Evolutionary conservation across 2,329 filamentous ascomycete genomes (phyloP).

Genomic region (Paecilomyces fulvus): DNA sequence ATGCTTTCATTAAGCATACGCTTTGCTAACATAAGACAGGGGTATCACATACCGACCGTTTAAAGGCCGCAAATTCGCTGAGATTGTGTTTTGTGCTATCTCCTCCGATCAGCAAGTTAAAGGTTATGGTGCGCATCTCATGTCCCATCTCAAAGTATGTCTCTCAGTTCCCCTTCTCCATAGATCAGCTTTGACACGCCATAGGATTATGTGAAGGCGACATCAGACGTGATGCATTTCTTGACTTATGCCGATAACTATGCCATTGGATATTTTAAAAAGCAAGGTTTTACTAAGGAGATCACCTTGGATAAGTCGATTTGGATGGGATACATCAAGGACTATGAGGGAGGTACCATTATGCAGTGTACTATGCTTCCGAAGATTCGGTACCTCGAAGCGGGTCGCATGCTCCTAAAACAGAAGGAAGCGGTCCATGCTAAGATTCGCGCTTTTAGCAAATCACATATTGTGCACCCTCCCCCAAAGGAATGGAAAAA

Average conservation of each 20-base stretch:
- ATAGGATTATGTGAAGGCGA: constrained; percentile 87
- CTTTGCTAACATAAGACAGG: constrained; percentile 38
- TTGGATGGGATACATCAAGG: constrained; percentile 99
- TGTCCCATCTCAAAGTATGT: constrained; percentile 81
- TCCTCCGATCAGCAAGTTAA: constrained; percentile 98
- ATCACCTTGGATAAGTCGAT: constrained; percentile 82
- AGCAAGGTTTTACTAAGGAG: constrained; percentile 97
- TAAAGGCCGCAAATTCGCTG: constrained; percentile 82
- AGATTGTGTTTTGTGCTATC: constrained; percentile 98
- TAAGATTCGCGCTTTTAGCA: constrained; percentile 87
- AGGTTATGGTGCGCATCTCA: constrained; percentile 93
- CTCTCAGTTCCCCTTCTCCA: not conserved
- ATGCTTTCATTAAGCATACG: not conserved
- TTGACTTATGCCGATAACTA: constrained; percentile 98
- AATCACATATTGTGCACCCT: constrained; percentile 76
- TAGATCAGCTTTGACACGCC: constrained; percentile 3
- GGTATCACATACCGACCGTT: constrained; percentile 97
- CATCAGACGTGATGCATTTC: constrained; percentile 96
- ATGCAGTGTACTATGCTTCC: constrained; percentile 99
- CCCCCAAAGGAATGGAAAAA: constrained; percentile 82
- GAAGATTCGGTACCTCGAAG: constrained; percentile 86
- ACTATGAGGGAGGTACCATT: constrained; percentile 96
- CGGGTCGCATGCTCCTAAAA: constrained; percentile 87
- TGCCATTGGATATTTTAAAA: constrained; percentile 97
- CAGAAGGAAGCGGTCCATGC: constrained; percentile 93